phyloP scores from a whole-genome alignment of 202 grass and related monocot species.

The Bolboschoenoplectus hybrid region DNA sequence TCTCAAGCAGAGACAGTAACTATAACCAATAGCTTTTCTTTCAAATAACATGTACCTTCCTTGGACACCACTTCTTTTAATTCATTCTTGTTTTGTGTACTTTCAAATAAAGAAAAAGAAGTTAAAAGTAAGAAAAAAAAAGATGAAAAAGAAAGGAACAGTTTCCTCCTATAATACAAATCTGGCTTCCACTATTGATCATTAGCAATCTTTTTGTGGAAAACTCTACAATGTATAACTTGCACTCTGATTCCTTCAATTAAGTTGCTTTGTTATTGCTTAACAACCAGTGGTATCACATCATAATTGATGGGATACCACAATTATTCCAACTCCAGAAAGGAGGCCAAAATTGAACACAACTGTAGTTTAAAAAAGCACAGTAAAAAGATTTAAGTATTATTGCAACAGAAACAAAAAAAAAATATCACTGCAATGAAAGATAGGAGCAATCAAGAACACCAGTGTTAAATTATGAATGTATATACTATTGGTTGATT shows the following conservation, averaged over 20 bases:
- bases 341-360: neutral
- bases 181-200: neutral
- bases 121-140: neutral
- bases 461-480: neutral
- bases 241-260: slow-evolving; percentile 13
- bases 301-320: neutral
- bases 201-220: neutral
- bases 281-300: slow-evolving; percentile 6
- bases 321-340: neutral
- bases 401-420: slow-evolving; percentile 14
- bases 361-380: neutral
- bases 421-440: slow-evolving; percentile 4
- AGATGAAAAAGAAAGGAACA: neutral
- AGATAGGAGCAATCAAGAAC: slow-evolving; percentile 2
- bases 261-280: slow-evolving; percentile 35
- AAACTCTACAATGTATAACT: neutral
- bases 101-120: neutral
- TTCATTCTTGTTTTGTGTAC: neutral
- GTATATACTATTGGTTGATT: slow-evolving; percentile 2
- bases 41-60: neutral
- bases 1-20: neutral
- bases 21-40: neutral
- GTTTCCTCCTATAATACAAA: neutral
- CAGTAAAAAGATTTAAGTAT: neutral
- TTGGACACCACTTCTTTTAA: neutral